phyloP scores from a whole-genome alignment of 2,329 filamentous ascomycete genomes.

The Cladosporium austrohemisphaericum region DNA sequence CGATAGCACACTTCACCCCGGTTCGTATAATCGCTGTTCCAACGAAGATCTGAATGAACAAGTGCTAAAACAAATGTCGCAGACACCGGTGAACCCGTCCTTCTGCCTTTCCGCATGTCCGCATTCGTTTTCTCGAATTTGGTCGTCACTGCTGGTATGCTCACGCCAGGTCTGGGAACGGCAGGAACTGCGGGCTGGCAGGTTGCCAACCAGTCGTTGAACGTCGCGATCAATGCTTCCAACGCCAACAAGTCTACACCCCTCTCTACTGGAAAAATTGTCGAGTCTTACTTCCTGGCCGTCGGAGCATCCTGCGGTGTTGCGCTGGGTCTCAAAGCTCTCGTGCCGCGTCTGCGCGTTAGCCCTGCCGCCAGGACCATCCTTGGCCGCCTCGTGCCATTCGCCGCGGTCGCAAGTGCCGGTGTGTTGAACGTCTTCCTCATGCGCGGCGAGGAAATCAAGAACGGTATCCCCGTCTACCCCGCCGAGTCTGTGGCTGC shows the following conservation, averaged over 20 bases:
- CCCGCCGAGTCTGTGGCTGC: conserved; percentile 71
- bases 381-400: conserved; percentile 84
- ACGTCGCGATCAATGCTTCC: conserved; percentile 95
- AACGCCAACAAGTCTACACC: conserved; percentile 98
- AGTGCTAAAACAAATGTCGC: conserved; percentile 2
- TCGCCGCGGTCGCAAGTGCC: conserved; percentile 88
- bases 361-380: conserved; percentile 71
- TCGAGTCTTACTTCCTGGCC: conserved; percentile 86
- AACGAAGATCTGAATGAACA: neutral
- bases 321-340: conserved; percentile 82
- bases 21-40: conserved; percentile 47
- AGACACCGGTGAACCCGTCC: conserved; percentile 91
- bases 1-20: conserved; percentile 92
- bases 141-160: conserved; percentile 93
- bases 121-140: conserved; percentile 90
- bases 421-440: conserved; percentile 93
- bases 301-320: conserved; percentile 92
- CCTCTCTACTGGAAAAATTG: conserved; percentile 72
- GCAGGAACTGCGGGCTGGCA: conserved; percentile 90
- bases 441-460: conserved; percentile 96
- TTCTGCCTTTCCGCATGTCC: conserved; percentile 97
- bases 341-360: conserved; percentile 77
- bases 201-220: conserved; percentile 92
- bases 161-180: conserved; percentile 81
- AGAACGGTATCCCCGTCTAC: conserved; percentile 86